Conservation (phyloP, 208 protist species). For the Leishmania gerbilli region DNA sequence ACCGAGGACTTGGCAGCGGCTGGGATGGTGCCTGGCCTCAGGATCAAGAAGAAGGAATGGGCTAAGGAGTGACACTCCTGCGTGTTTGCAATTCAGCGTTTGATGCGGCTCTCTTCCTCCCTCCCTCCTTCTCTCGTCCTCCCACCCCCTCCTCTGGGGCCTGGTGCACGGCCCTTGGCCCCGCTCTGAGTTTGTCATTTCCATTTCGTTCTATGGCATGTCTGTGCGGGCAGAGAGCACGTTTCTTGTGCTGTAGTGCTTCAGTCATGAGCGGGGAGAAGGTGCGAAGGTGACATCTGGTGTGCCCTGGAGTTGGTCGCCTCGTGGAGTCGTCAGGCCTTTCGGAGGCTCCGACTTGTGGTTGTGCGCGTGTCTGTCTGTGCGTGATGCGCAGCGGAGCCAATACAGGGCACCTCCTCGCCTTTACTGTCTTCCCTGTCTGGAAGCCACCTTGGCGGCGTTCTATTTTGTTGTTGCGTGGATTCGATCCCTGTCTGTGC, state of each 20-base stretch:
- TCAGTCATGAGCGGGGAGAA: background rate
- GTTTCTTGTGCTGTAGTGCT: background rate
- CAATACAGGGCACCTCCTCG: background rate
- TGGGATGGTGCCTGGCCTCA: slow-evolving; percentile 26
- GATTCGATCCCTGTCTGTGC: background rate
- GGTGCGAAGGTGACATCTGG: background rate
- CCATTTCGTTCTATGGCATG: background rate
- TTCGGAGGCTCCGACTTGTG: background rate
- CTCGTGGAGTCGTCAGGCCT: background rate
- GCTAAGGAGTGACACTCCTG: slow-evolving; percentile 32
- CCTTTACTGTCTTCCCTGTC: background rate
- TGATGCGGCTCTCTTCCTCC: background rate
- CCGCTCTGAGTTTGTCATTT: background rate
- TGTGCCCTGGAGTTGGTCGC: background rate
- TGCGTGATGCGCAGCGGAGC: background rate
- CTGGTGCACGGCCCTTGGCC: too few relatives aligned
- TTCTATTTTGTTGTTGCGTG: background rate
- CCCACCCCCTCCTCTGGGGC: background rate
- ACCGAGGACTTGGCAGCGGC: slow-evolving; percentile 14
- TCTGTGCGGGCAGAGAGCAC: background rate
- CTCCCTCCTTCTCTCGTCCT: too few relatives aligned
- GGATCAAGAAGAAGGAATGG: slow-evolving; percentile 83
- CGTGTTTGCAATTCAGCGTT: too few relatives aligned
- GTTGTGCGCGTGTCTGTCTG: background rate
- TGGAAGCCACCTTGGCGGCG: background rate